Percentiles rank a stretch among this genome's conserved stretches.
Conservation (phyloP, 2,329 filamentous ascomycete genomes). For the Verticillium albo-atrum region DNA sequence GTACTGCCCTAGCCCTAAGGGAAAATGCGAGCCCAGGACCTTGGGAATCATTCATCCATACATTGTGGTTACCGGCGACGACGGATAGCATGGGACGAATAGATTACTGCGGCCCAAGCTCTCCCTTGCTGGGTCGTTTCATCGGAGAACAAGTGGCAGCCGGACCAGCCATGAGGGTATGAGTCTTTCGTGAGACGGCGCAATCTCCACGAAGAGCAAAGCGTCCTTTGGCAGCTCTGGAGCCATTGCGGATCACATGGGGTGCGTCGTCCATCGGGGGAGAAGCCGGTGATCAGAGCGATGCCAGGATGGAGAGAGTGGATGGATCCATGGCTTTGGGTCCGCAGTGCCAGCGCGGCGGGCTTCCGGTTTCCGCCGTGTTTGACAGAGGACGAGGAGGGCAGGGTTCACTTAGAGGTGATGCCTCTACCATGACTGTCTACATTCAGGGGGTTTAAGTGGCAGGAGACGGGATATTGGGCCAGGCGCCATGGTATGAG, state of each 20-base stretch:
- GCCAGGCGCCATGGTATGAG: neutral
- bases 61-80: neutral
- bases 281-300: slow-evolving; percentile 1
- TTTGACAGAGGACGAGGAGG: neutral
- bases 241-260: slow-evolving; percentile 1
- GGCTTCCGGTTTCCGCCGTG: slow-evolving; percentile 2
- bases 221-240: neutral
- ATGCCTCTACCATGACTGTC: neutral
- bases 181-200: neutral
- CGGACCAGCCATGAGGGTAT: neutral
- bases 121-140: neutral
- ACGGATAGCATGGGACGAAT: neutral
- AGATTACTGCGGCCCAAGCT: neutral
- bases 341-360: neutral
- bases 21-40: neutral
- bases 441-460: neutral
- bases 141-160: neutral
- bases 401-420: neutral
- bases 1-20: neutral
- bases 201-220: neutral
- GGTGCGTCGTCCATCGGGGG: slow-evolving; percentile 1
- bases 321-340: neutral
- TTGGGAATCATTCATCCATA: neutral
- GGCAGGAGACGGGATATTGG: neutral
- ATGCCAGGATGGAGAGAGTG: neutral